Base-by-base conservation (phyloP, 495 filamentous ascomycete species). In the Annulohypoxylon moriforme region DNA sequence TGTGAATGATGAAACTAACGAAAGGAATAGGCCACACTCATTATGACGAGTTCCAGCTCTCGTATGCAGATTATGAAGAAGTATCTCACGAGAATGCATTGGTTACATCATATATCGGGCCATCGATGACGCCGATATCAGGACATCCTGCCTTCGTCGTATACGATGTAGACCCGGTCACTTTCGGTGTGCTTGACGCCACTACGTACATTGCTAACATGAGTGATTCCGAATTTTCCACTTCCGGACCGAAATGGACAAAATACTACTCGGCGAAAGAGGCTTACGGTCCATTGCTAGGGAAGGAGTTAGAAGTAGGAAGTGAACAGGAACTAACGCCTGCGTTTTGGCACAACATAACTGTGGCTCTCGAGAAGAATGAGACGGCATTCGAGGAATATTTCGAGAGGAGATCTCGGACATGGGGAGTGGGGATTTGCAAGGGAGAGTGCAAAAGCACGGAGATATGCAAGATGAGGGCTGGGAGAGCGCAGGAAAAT, bases 281-380 rank as follows among this genome's bases (percentile, higher is more conserved):
- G 62, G 78, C 79, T 11, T 89, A 89, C 65, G 85, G 86, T 24
- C 65, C 80, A 7, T 75, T 82, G 0, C 60, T 87, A 40, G 68
- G 11, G 3, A 16, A 25, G 14, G 47, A 77, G 20, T 7, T 25
- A 40, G 27, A 74, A 6, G 20, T 34, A 64, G 36, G 11, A 7
- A 18, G 5, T 20, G 40, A 7, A n/a, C 79, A 74, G 16, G 87
- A 88, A 58, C 78, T 88, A 4, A 84, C 82, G 0, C 82, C 86
- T 0, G 84, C 84, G 7, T 89, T 89, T 78, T 88, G 87, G 87
- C 86, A 89, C 71, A 84, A 87, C 72, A 82, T 89, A 22, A 88
- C 87, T 4, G 81, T 72, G 1, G 69, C 77, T 5, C 50, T 80
- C 13, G 72, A 73, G 24, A 24, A 18, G 0, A 53, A 75, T 33